A percentile compares a stretch with the other conserved stretches of the same genome.
phyloP scores from a whole-genome alignment of 345 rosid species.

The Microthlaspi erraticum region DNA sequence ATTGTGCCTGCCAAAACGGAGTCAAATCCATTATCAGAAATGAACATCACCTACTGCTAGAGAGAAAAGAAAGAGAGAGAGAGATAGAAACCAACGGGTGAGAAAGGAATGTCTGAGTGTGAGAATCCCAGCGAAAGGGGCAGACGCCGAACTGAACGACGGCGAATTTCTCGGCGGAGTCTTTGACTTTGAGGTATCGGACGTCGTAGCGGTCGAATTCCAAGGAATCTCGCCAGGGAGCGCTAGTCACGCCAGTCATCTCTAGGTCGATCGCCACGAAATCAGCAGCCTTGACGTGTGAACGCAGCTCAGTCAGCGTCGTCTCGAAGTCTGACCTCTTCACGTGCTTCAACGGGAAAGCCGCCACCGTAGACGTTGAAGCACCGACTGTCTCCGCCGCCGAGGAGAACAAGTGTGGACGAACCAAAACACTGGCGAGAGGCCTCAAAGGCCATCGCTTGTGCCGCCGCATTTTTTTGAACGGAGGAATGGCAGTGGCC shows the following conservation, averaged over 20 bases:
- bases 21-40: constrained; percentile 7
- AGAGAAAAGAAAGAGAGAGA: constrained; percentile 4
- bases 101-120: constrained; percentile 64
- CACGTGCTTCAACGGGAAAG: constrained; percentile 82
- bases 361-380: constrained; percentile 31
- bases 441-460: constrained; percentile 49
- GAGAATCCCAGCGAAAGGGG: constrained; percentile 90
- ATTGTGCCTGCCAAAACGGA: constrained; percentile 62
- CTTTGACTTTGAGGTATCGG: constrained; percentile 83
- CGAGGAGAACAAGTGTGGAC: constrained; percentile 42
- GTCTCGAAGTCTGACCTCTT: constrained; percentile 79
- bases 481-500: constrained; percentile 9
- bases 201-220: constrained; percentile 83
- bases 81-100: constrained; percentile 64
- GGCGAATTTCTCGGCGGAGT: constrained; percentile 95
- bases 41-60: constrained; percentile 12
- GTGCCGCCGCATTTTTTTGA: constrained; percentile 41
- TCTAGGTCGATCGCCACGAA: constrained; percentile 94
- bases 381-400: constrained; percentile 19
- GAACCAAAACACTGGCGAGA: constrained; percentile 49
- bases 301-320: constrained; percentile 57
- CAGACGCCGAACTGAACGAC: constrained; percentile 95
- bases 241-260: constrained; percentile 88
- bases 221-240: constrained; percentile 90
- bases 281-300: constrained; percentile 73